Evolutionary conservation across 2,329 filamentous ascomycete species (phyloP), one percentile per base, ranked within the genome.

Genomic region (Alternaria sp.): DNA sequence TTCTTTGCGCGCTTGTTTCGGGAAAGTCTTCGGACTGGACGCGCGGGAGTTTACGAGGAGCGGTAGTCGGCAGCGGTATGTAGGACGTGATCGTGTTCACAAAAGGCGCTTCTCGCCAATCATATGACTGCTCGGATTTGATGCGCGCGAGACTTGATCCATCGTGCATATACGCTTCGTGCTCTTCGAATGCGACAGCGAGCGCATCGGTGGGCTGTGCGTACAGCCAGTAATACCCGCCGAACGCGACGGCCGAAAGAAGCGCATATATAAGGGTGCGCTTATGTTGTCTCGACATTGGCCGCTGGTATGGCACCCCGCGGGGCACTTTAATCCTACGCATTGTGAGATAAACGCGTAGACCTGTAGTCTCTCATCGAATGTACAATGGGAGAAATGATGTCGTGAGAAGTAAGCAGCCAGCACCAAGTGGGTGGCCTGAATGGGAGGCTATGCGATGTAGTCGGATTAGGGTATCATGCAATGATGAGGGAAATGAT

Each of bases 61-160:
- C 69, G 32, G 73, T 79, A 3, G 72, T 74, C 6, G 83, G 83
- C 21, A 84, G 64, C 10, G 72, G 66, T 19, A 71, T 80, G 50
- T 82, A 74, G 4, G 72, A 70, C 8, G 72, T 59, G 30, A 81
- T 74, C 4, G 72, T 77, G 70, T 83, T 79, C 49, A 77, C 73
- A 19, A 81, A 74, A 3, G 80, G 79, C 1, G 83, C 79, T 30
- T 78, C 71, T n/a, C 72, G 75, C 83, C 83, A 84, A 61, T 80
- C 76, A 68, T 77, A 80, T 3, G 72, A 74, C 45, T 68, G 68
- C 45, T 65, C 66, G 6, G 70, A 69, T 30, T 70, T 60, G 57
- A 69, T 68, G 12, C 56, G 52, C 12, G 61, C 53, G 4, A 65
- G 57, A 51, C 67, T 66, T 17, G 63, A 55, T 23, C 67, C 65